Base-by-base conservation (phyloP, 1,284 basidiomycete species). In the Kwoniella shivajii region DNA sequence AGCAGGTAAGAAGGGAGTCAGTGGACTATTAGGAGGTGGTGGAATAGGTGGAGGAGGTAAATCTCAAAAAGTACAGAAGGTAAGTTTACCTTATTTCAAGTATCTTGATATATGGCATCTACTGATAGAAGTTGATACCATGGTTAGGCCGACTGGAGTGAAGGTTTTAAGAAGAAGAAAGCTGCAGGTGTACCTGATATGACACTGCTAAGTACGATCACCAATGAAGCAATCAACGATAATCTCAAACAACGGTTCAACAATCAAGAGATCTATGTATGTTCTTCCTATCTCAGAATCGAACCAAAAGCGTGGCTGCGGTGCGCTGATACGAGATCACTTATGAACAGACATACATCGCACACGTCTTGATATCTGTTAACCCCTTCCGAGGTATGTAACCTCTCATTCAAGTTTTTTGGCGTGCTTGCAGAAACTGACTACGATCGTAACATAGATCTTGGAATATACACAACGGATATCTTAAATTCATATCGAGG, bases 151-250 rank as follows among this genome's bases (percentile, higher is more conserved):
- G 93, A 96, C 75, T 97, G 93, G 93, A 93, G 93, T 76, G 93
- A 96, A 72, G 91, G 92, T 16, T 95, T 96, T 83, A 93, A 92
- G 86, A 96, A 95, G 85, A 96, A 95, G 86, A 94, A 95, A 80
- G 86, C 89, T 78, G 91, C 94, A 56, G 96, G 96, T 58, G 95
- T 99, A 56, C 88, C 92, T 51, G 96, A 99, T 81, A 99, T 99
- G 96, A 99, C 96, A 9, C 81, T 99, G 60, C 82, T 99, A 60
- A 90, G 90, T 52, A 96, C 92, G 50, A 96, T 99, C 81, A 94
- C 91, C 76, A 97, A 99, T 78, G 95, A 99, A 72, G 88, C 88
- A 67, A 88, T 99, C 84, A 99, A 98, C 78, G 92, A 97, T 54
- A 99, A 99, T 77, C 84, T 99, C 65, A 88, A 96, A 82, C 92